Evolutionary conservation across 2,329 filamentous ascomycete species (phyloP).

Genomic region (Diaporthe ilicicola): DNA sequence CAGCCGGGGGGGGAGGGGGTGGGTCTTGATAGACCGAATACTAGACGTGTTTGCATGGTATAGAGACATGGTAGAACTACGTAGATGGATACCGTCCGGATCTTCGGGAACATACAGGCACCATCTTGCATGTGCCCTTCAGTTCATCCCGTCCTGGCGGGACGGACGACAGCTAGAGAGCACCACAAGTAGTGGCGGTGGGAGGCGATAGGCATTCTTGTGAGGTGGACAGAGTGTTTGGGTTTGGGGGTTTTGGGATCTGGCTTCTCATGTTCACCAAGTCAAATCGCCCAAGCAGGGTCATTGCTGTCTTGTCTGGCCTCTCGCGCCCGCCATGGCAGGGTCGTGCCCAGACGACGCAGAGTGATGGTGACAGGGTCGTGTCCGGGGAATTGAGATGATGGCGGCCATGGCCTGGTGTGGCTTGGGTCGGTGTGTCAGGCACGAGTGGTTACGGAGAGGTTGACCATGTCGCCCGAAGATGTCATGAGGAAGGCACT

Average conservation of each 20-base stretch:
- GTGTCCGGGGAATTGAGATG: constrained; percentile 7
- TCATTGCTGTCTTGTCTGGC: neutral
- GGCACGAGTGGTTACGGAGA: constrained; percentile 9
- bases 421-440: constrained; percentile 22
- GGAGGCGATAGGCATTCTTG: neutral
- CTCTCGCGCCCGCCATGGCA: neutral
- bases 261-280: neutral
- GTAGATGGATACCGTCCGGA: constrained; percentile 20
- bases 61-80: neutral
- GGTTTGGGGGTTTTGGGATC: no score
- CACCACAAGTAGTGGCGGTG: neutral
- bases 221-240: neutral
- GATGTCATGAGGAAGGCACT: constrained; percentile 17
- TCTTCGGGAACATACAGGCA: constrained; percentile 23
- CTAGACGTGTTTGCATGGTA: neutral
- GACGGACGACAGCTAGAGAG: neutral
- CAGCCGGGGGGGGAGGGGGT: neutral
- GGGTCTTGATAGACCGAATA: constrained; percentile 15
- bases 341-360: neutral
- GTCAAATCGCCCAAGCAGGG: neutral
- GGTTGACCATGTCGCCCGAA: neutral
- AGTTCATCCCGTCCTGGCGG: constrained; percentile 7
- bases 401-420: constrained; percentile 8
- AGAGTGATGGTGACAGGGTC: constrained; percentile 13
- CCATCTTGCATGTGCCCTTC: constrained; percentile 20